Evolutionary conservation across 164 flowering plant species (phyloP), one percentile per base, ranked within the genome.

Genomic region (Paratinospora sagittata): DNA sequence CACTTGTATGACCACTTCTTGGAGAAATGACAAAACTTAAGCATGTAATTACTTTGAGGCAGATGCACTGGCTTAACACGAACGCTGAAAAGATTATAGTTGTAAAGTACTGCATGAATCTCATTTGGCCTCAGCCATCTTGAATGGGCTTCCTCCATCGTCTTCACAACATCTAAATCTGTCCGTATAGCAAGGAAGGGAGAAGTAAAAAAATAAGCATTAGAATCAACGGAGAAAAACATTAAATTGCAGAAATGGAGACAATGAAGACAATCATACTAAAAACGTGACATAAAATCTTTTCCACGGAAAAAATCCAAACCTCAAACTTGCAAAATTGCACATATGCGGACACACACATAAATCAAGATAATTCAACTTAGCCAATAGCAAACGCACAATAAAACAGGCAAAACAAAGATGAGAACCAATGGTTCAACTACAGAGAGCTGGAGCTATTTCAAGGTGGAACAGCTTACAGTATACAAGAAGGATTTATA

Each of bases 111-210:
- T 23, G 98, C 96, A 82, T 87, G 89, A 76, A 93, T 91, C 81
- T 93, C 98, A 73, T 92, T 91, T 27, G 97, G 90, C 65, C 95
- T 79, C 30, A 94, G 88, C 98, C 98, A 94, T 78, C 97, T 87
- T 14, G 79, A 33, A 34, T 69, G 77, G 10, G 97, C 94, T 75
- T 93, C 97, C 81, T 84, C 88, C 84, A 77, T 65, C 52, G 85
- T 84, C 71, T 65, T 83, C 5, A 1, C 62, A 72, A 89, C 72
- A 75, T 94, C 96, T 85, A 94, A 82, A 76, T 94, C 98, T 91
- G 90, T 63, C n/a, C n/a, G n/a, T n/a, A n/a, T n/a, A n/a, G n/a
- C n/a, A n/a, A n/a, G 41, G 30, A 47, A 67, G 17, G 6, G 23
- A 68, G 37, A 47, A 69, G 47, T 24, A 4, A 14, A 49, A n/a